These are phyloP conservation scores for Syncephalastrum monosporum DNA, from an alignment of 371 early-diverging fungal species.

Conservation along the genomic window DNA sequence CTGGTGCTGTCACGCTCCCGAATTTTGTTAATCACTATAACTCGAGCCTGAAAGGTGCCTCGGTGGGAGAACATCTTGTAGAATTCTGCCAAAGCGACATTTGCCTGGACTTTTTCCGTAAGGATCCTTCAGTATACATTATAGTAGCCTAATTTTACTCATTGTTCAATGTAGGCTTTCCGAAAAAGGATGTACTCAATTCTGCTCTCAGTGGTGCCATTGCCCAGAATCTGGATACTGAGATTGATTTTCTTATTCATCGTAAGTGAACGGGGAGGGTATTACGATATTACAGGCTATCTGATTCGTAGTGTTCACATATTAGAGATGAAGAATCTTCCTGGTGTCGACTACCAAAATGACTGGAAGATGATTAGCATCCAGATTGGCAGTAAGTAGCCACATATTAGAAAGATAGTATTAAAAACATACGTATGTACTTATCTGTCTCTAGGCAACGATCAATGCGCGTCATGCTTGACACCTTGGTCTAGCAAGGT, in stretches of 20 bases:
- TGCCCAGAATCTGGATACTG: conserved; percentile 31
- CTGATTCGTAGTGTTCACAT: neutral
- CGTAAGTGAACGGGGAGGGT: neutral
- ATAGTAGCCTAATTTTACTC: neutral
- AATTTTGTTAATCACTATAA: conserved; percentile 43
- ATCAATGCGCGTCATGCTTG: conserved; percentile 18
- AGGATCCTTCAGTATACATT: neutral
- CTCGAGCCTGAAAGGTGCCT: conserved; percentile 29
- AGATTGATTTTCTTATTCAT: conserved; percentile 35
- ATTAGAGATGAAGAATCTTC: conserved; percentile 20
- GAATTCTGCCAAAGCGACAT: conserved; percentile 19
- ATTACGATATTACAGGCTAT: neutral
- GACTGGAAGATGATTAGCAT: conserved; percentile 50
- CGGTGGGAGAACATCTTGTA: conserved; percentile 32
- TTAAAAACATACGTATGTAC: conserved; percentile 19
- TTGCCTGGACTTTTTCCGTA: conserved; percentile 4
- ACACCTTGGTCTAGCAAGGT: conserved; percentile 6
- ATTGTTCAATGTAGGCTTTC: conserved; percentile 8
- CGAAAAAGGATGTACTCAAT: conserved; percentile 24
- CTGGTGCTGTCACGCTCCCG: conserved; percentile 34
- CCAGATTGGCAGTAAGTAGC: conserved; percentile 44
- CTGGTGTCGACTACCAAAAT: conserved; percentile 20
- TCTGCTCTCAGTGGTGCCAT: conserved; percentile 43
- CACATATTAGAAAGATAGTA: conserved; percentile 12
- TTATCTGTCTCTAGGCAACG: conserved; percentile 9